phyloP scores from a whole-genome alignment of 1,139 yeast genomes.

The Scheffersomyces titani region DNA sequence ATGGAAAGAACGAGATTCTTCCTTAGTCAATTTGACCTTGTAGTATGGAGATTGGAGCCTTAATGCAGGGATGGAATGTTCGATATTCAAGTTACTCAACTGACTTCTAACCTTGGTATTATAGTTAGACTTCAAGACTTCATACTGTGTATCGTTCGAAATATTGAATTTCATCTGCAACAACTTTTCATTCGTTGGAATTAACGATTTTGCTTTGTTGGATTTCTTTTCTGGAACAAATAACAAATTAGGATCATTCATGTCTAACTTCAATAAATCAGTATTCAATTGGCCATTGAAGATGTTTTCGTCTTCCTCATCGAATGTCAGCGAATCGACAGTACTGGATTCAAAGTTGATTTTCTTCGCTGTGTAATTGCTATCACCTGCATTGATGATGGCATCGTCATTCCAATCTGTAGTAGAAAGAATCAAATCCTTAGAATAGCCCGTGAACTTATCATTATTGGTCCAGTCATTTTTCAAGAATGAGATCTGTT shows the following conservation, averaged over 20 bases:
- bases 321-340: conserved; percentile 17
- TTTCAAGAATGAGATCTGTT: conserved; percentile 33
- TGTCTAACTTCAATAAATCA: conserved; percentile 59
- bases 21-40: conserved; percentile 71
- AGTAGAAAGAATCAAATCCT: conserved; percentile 69
- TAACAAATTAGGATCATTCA: conserved; percentile 83
- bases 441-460: conserved; percentile 44
- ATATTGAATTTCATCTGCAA: conserved; percentile 66
- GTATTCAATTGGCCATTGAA: conserved; percentile 66
- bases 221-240: conserved; percentile 52
- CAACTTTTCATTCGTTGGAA: conserved; percentile 52
- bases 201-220: conserved; percentile 29
- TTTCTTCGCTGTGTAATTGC: conserved; percentile 6
- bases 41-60: conserved; percentile 90
- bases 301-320: conserved; percentile 77
- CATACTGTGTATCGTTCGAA: conserved; percentile 88
- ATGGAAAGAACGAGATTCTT: conserved; percentile 78
- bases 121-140: conserved; percentile 77
- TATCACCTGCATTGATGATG: conserved; percentile 53
- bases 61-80: conserved; percentile 87
- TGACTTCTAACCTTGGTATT: conserved; percentile 92
- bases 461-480: conserved; percentile 42
- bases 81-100: conserved; percentile 86
- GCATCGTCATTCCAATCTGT: conserved; percentile 83
- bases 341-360: conserved; percentile 10